A percentile compares a stretch with the other conserved stretches of the same genome.
Evolutionary conservation across 768 basidiomycete species (phyloP).

Genomic region (Albatrellus ellisii): DNA sequence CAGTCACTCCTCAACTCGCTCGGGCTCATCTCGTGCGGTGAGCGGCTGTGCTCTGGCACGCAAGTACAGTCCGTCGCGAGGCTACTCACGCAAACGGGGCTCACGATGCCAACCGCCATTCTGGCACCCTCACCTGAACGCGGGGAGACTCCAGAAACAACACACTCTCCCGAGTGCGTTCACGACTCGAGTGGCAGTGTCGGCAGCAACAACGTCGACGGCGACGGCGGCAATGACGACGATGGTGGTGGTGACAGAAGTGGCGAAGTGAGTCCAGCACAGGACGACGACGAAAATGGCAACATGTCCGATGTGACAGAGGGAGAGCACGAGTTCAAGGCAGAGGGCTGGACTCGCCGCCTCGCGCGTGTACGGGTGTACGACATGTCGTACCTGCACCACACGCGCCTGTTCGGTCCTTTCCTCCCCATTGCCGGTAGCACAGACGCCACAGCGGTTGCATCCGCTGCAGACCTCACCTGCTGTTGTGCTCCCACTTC

Average conservation of each 20-base stretch:
- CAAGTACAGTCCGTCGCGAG: slow-evolving; percentile 16
- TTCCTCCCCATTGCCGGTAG: slow-evolving; percentile 17
- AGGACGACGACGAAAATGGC: background rate
- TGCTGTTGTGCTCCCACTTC: background rate
- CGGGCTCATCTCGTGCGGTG: slow-evolving; percentile 14
- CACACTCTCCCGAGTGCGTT: no score
- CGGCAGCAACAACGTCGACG: background rate
- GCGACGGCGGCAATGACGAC: background rate
- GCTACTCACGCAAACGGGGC: slow-evolving; percentile 32
- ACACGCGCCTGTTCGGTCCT: slow-evolving; percentile 24
- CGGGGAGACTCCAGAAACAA: no score
- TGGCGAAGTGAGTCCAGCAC: background rate
- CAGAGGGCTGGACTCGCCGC: slow-evolving; percentile 16
- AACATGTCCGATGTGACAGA: no score
- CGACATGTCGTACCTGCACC: slow-evolving; percentile 22
- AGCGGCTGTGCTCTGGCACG: slow-evolving; percentile 9
- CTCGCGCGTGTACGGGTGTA: slow-evolving; percentile 24
- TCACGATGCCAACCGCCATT: slow-evolving; percentile 13
- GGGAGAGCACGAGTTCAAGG: background rate
- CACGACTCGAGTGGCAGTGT: background rate
- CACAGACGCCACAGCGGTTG: background rate
- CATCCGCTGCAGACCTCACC: background rate
- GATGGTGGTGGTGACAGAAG: background rate
- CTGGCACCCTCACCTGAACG: no score
- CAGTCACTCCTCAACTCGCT: slow-evolving; percentile 16